Percentiles rank a stretch among this genome's conserved stretches.
These are phyloP conservation scores for Chiua sp. DNA, from an alignment of 1,284 basidiomycete species.

Conservation along the genomic window DNA sequence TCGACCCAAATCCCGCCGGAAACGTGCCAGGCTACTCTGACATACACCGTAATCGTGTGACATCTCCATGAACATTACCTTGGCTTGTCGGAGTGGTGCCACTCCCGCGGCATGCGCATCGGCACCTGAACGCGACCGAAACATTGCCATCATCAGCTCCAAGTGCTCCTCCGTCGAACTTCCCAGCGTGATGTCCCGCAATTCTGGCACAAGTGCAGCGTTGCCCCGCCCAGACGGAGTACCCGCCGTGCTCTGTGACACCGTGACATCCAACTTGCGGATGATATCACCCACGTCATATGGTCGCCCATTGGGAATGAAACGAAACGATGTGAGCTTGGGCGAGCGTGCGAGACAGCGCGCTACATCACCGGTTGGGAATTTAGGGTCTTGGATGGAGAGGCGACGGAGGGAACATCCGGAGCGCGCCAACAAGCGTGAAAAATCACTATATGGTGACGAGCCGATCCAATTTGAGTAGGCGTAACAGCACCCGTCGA, in stretches of 20 bases:
- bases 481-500: constrained; percentile 7
- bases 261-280: constrained; percentile 1
- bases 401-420: constrained; percentile 16
- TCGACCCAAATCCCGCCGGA: constrained; percentile 1
- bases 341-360: constrained; percentile 24
- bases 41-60: constrained; percentile 9
- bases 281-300: constrained; percentile 18
- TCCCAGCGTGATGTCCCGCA: constrained; percentile 22
- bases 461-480: background rate
- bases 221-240: background rate
- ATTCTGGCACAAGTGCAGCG: constrained; percentile 2
- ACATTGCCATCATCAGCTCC: constrained; percentile 14
- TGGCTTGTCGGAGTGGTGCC: constrained; percentile 7
- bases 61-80: constrained; percentile 16
- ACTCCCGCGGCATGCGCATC: constrained; percentile 1
- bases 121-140: constrained; percentile 15
- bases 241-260: background rate
- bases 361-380: constrained; percentile 25
- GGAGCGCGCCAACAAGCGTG: constrained; percentile 21
- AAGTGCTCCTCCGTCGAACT: constrained; percentile 16
- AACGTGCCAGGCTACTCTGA: background rate
- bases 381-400: constrained; percentile 23
- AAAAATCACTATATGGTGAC: constrained; percentile 13
- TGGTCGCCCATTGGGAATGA: constrained; percentile 27
- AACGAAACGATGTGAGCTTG: constrained; percentile 17